Conservation (phyloP, 1,139 yeast genomes). For the Blastobotrys elegans region DNA sequence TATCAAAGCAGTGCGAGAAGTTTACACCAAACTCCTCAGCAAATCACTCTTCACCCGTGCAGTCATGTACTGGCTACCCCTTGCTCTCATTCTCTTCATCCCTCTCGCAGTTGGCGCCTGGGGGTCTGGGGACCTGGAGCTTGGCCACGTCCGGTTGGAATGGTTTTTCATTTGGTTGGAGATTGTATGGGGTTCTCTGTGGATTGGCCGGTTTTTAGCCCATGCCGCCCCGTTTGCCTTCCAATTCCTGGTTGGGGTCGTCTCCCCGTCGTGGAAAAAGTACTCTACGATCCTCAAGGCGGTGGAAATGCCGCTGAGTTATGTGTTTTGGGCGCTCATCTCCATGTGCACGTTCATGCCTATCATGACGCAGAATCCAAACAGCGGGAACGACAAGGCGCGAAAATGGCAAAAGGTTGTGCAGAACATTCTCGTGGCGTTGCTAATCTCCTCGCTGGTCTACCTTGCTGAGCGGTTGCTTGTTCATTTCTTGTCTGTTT, state of each 20-base stretch:
- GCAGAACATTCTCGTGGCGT: constrained; percentile 37
- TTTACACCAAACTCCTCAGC: constrained; percentile 27
- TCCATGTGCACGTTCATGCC: constrained; percentile 39
- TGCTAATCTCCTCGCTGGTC: constrained; percentile 35
- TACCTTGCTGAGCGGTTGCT: constrained; percentile 36
- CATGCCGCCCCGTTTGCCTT: constrained; percentile 32
- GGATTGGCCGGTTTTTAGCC: constrained; percentile 35
- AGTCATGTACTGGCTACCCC: constrained; percentile 37
- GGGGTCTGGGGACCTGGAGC: constrained; percentile 28
- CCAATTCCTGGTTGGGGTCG: constrained; percentile 31
- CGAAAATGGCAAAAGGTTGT: constrained; percentile 36
- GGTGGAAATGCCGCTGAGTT: constrained; percentile 35
- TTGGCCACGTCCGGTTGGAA: constrained; percentile 36
- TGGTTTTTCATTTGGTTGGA: constrained; percentile 43
- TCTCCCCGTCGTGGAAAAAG: constrained; percentile 35
- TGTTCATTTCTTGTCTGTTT: constrained; percentile 39
- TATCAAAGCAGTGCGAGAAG: constrained; percentile 24
- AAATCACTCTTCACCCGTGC: constrained; percentile 33
- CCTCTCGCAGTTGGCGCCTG: constrained; percentile 40
- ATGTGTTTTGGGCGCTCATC: constrained; percentile 34
- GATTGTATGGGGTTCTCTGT: constrained; percentile 39
- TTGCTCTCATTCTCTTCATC: constrained; percentile 36
- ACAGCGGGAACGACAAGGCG: constrained; percentile 22
- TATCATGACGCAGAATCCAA: constrained; percentile 33
- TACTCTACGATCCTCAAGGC: constrained; percentile 35